phyloP scores from a whole-genome alignment of 495 filamentous ascomycete species.

The Aspergillus haitiensis region DNA sequence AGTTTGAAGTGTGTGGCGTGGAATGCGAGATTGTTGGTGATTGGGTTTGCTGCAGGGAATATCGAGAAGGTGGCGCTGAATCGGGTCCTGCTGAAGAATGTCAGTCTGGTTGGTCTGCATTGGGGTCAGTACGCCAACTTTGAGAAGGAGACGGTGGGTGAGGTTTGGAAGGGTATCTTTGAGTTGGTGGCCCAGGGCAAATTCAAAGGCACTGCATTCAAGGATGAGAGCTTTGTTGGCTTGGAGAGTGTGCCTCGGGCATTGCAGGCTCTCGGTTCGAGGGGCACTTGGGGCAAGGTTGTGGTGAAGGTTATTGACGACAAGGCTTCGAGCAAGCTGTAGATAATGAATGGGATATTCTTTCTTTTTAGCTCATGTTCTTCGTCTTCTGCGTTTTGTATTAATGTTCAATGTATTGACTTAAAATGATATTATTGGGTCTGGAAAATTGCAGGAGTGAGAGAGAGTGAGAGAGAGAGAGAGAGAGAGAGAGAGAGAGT shows the following conservation, averaged over 20 bases:
- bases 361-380: too few species aligned
- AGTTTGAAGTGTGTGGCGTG: conserved; percentile 86
- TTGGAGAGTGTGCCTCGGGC: conserved; percentile 77
- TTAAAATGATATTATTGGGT: too few species aligned
- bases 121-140: conserved; percentile 82
- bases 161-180: conserved; percentile 81
- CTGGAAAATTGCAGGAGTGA: too few species aligned
- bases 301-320: conserved; percentile 83
- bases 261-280: conserved; percentile 69
- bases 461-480: too few species aligned
- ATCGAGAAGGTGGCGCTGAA: conserved; percentile 95
- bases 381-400: background rate
- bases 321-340: conserved; percentile 52
- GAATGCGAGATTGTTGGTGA: conserved; percentile 83
- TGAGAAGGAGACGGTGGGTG: conserved; percentile 67
- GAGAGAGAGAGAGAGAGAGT: too few species aligned
- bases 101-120: conserved; percentile 83
- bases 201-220: conserved; percentile 79
- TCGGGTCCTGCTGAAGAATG: conserved; percentile 90
- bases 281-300: conserved; percentile 95
- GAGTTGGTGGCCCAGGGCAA: conserved; percentile 73
- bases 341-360: conserved; percentile 9
- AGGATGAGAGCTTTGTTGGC: conserved; percentile 77
- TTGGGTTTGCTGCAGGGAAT: conserved; percentile 85
- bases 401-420: background rate